Conservation (phyloP, 2,329 filamentous ascomycete genomes). For the Saccharata proteae region DNA sequence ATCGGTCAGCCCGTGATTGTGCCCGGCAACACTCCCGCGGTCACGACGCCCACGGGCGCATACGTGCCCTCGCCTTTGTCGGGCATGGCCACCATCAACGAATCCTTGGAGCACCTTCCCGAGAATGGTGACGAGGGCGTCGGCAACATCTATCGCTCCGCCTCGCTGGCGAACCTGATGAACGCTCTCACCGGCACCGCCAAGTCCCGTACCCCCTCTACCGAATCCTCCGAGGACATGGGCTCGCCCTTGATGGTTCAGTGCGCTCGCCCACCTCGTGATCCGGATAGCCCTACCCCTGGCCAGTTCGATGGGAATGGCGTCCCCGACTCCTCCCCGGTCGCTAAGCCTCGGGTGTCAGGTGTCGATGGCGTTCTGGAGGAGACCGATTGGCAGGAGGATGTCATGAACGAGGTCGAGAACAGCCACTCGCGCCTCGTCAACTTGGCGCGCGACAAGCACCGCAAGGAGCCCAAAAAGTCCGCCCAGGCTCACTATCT, state of each 20-base stretch:
- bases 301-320: too few relatives aligned
- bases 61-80: background rate
- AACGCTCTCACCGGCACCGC: background rate
- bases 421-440: slow-evolving; percentile 17
- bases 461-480: slow-evolving; percentile 14
- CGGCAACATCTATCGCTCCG: background rate
- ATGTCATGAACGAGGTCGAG: slow-evolving; percentile 19
- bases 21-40: slow-evolving; percentile 1
- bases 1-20: background rate
- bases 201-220: too few relatives aligned
- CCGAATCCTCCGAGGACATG: too few relatives aligned
- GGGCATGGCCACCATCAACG: background rate
- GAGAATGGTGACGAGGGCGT: background rate
- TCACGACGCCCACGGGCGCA: background rate
- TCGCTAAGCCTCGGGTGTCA: too few relatives aligned
- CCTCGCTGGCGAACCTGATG: background rate
- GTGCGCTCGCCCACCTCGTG: too few relatives aligned
- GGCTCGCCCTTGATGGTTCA: too few relatives aligned
- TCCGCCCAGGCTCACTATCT: slow-evolving; percentile 18
- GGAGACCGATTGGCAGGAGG: slow-evolving; percentile 17
- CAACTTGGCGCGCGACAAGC: slow-evolving; percentile 20
- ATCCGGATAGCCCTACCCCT: too few relatives aligned
- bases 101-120: slow-evolving; percentile 1
- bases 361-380: slow-evolving; percentile 13
- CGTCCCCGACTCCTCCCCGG: too few relatives aligned